phyloP scores from a whole-genome alignment of 2,329 filamentous ascomycete species.

The Scedosporium minutisporum region DNA sequence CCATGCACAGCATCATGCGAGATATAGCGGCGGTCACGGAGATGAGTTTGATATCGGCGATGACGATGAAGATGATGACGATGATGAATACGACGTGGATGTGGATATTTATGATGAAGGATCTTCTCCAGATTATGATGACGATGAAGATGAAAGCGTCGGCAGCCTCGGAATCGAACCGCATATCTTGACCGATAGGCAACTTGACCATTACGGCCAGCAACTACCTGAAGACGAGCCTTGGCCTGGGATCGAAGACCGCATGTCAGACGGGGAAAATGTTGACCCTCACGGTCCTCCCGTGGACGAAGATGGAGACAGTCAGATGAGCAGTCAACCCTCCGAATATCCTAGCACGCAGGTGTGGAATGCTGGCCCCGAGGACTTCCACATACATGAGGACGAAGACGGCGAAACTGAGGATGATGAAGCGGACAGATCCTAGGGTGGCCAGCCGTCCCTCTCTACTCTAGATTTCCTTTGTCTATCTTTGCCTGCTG shows the following conservation, averaged over 20 bases:
- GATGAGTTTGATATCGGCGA: slow-evolving; percentile 16
- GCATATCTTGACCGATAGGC: slow-evolving; percentile 9
- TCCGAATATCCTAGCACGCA: slow-evolving; percentile 48
- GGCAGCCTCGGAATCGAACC: slow-evolving; percentile 18
- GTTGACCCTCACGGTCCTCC: slow-evolving; percentile 29
- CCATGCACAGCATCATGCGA: not conserved
- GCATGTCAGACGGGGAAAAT: slow-evolving; percentile 41
- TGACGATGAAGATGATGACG: slow-evolving; percentile 21
- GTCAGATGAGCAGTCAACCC: slow-evolving; percentile 38
- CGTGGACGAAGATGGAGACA: slow-evolving; percentile 22
- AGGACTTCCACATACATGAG: slow-evolving; percentile 31
- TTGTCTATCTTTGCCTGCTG: not conserved
- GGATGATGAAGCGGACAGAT: not conserved
- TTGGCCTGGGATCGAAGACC: slow-evolving; percentile 47
- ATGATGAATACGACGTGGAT: slow-evolving; percentile 18
- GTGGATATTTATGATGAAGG: slow-evolving; percentile 18
- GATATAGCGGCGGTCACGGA: not conserved
- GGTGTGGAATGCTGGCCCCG: slow-evolving; percentile 22
- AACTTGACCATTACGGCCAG: not conserved
- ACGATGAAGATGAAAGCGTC: slow-evolving; percentile 17
- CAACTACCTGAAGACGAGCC: slow-evolving; percentile 43
- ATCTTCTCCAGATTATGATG: slow-evolving; percentile 25
- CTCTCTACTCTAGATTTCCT: not conserved
- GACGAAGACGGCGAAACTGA: slow-evolving; percentile 15
- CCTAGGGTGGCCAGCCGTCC: not conserved